Percentiles rank a stretch among this genome's conserved stretches.
phyloP scores from a whole-genome alignment of 164 flowering plant species.

The Stephania cephalantha region DNA sequence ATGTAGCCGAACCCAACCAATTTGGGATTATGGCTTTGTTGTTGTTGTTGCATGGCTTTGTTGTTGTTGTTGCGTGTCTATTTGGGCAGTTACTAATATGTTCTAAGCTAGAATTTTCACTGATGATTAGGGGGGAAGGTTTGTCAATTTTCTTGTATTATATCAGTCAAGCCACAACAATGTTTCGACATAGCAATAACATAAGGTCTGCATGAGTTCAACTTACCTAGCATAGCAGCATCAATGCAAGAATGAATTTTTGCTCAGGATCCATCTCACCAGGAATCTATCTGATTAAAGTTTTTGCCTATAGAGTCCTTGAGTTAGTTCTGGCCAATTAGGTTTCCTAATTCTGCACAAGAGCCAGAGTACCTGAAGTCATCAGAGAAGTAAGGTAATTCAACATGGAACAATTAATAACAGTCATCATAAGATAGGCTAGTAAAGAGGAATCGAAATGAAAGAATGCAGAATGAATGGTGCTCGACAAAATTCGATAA shows the following conservation, averaged over 20 bases:
- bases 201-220: not conserved
- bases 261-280: not conserved
- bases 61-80: no score
- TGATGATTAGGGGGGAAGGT: not conserved
- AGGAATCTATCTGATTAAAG: not conserved
- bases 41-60: no score
- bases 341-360: not conserved
- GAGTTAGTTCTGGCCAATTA: not conserved
- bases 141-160: not conserved
- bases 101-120: no score
- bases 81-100: no score
- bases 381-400: not conserved
- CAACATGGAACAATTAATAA: not conserved
- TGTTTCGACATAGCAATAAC: not conserved
- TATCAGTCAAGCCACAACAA: not conserved
- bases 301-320: not conserved
- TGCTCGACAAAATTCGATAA: no score
- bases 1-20: no score
- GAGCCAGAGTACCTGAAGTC: not conserved
- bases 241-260: not conserved
- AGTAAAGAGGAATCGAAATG: no score
- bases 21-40: no score
- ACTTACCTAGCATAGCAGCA: not conserved
- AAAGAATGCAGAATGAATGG: no score
- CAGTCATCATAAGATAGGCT: no score